phyloP scores from a whole-genome alignment of 202 grass and related monocot genomes.

The Setaria viridis region DNA sequence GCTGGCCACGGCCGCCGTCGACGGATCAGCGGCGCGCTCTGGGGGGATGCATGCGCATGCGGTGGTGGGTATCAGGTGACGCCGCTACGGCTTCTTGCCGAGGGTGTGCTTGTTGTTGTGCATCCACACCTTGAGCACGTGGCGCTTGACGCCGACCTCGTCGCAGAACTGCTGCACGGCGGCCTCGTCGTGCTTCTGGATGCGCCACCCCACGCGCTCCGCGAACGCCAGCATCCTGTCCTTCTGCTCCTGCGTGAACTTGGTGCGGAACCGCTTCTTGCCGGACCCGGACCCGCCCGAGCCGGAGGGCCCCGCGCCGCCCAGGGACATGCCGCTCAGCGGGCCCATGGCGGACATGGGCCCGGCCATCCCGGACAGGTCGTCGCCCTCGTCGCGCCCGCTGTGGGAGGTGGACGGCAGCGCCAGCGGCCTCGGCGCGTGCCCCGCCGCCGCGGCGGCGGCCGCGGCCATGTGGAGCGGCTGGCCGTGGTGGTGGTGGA shows the following conservation, averaged over 20 bases:
- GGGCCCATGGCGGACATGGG: conserved; percentile 57
- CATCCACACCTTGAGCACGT: conserved; percentile 99
- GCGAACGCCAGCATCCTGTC: conserved; percentile 89
- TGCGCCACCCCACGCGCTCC: conserved; percentile 90
- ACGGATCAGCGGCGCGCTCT: conserved; percentile 1
- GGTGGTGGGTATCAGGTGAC: neutral
- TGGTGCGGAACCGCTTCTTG: conserved; percentile 94
- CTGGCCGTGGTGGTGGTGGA: conserved; percentile 56
- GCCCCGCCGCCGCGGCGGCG: neutral
- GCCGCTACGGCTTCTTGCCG: conserved; percentile 82
- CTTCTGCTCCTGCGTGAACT: conserved; percentile 96
- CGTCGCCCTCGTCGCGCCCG: conserved; percentile 68
- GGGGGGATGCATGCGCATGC: neutral
- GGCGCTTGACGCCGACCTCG: conserved; percentile 80
- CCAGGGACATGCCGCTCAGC: conserved; percentile 63
- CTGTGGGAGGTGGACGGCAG: conserved; percentile 85
- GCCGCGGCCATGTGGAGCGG: conserved; percentile 35
- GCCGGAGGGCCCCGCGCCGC: conserved; percentile 48
- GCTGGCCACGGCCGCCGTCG: conserved; percentile 23
- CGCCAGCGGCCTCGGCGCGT: conserved; percentile 59
- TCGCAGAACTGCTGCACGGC: conserved; percentile 96
- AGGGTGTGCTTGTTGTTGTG: conserved; percentile 99
- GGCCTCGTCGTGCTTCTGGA: conserved; percentile 98
- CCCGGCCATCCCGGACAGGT: conserved; percentile 65
- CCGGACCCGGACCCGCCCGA: conserved; percentile 66